These are phyloP conservation scores for Volvox carteri DNA, from an alignment of 163 green algal species.

Conservation along the genomic window DNA sequence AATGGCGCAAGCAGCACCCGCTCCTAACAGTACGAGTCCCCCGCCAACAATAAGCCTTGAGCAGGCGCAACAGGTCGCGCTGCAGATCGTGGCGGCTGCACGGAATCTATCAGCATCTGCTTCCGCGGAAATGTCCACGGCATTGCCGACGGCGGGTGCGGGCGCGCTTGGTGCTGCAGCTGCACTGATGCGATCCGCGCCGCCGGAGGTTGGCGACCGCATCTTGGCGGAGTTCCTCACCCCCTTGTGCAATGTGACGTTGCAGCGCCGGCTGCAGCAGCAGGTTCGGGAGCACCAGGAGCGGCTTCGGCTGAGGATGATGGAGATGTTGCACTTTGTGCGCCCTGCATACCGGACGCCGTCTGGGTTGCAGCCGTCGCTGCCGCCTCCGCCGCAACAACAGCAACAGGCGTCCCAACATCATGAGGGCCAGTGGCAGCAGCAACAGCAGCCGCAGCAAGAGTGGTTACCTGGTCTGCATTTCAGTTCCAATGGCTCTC, in stretches of 20 bases:
- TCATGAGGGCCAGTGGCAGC: background rate
- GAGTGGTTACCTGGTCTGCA: no score
- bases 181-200: background rate
- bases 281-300: background rate
- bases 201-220: background rate
- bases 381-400: background rate
- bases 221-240: background rate
- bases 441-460: slow-evolving; percentile 14
- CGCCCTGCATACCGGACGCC: background rate
- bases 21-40: background rate
- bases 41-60: background rate
- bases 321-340: background rate
- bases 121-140: background rate
- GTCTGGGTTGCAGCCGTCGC: background rate
- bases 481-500: no score
- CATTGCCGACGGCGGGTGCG: background rate
- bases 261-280: background rate
- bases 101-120: background rate
- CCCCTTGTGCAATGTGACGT: background rate
- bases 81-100: background rate
- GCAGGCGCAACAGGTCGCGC: background rate
- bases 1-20: background rate
- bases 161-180: background rate
- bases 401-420: background rate
- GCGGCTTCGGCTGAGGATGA: background rate